These are phyloP conservation scores for Eimeria sp. DNA, from an alignment of 169 alveolate genomes.

Conservation along the genomic window DNA sequence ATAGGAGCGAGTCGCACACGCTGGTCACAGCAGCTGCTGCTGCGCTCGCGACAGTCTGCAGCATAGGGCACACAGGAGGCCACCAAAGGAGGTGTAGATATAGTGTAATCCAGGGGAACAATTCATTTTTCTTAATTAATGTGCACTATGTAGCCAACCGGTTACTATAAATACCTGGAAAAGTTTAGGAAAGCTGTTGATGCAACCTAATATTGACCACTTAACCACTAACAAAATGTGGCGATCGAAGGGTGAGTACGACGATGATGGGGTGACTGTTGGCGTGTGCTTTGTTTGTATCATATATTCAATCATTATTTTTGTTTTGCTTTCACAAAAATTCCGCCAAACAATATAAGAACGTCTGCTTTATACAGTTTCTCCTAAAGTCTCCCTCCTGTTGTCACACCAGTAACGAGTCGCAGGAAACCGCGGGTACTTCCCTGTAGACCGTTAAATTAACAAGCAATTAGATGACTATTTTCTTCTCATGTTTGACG, in stretches of 20 bases:
- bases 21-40: not conserved
- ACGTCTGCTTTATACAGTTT: too few species aligned
- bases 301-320: too few species aligned
- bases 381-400: too few species aligned
- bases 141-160: not conserved
- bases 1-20: not conserved
- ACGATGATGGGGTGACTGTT: not conserved
- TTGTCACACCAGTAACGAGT: too few species aligned
- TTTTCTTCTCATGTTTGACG: too few species aligned
- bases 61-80: not conserved
- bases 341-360: too few species aligned
- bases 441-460: too few species aligned
- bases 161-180: not conserved
- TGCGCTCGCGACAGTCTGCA: not conserved
- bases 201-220: not conserved
- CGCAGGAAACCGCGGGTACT: too few species aligned
- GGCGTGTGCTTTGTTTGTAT: too few species aligned
- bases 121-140: too few species aligned
- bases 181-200: not conserved
- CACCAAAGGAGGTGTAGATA: not conserved
- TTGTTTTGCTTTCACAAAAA: too few species aligned
- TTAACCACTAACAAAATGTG: not conserved
- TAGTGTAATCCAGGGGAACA: not conserved
- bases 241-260: not conserved
- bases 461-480: too few species aligned